phyloP scores from a whole-genome alignment of 108 stramenopile genomes.

The Stephanodiscus minutulus region DNA sequence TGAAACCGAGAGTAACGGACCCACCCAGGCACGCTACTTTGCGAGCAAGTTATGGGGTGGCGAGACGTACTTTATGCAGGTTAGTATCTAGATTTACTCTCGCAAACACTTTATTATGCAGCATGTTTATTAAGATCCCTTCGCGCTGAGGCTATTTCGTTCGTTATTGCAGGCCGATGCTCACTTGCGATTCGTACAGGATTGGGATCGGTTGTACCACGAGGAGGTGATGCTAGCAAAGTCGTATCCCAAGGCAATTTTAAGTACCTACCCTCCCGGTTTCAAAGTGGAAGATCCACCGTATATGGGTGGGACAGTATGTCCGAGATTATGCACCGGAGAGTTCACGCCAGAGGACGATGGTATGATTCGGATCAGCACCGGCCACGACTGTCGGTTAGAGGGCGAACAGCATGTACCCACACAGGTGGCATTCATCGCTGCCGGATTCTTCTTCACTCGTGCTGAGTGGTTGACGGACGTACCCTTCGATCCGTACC shows the following conservation, averaged over 20 bases:
- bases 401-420: slow-evolving; percentile 22
- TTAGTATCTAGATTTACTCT: too few relatives aligned
- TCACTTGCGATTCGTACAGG: slow-evolving; percentile 74
- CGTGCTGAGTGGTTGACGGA: slow-evolving; percentile 75
- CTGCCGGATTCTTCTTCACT: slow-evolving; percentile 95
- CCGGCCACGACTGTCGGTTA: slow-evolving; percentile 41
- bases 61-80: slow-evolving; percentile 87
- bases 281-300: slow-evolving; percentile 55
- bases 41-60: slow-evolving; percentile 92
- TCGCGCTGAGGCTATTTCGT: too few relatives aligned
- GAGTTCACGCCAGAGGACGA: slow-evolving; percentile 62
- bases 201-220: slow-evolving; percentile 82
- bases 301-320: slow-evolving; percentile 49
- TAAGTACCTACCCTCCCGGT: slow-evolving; percentile 86
- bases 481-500: slow-evolving; percentile 92
- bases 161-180: slow-evolving; percentile 93
- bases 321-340: slow-evolving; percentile 66
- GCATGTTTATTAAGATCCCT: too few relatives aligned
- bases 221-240: slow-evolving; percentile 62
- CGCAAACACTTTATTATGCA: too few relatives aligned
- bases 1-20: slow-evolving; percentile 90
- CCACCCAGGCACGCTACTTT: slow-evolving; percentile 88
- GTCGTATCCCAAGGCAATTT: slow-evolving; percentile 72
- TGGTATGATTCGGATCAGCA: slow-evolving; percentile 73
- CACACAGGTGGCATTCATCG: slow-evolving; percentile 62